These are phyloP conservation scores for Monocercomonoides exilis DNA, from an alignment of 78 protist species.

Conservation along the genomic window DNA sequence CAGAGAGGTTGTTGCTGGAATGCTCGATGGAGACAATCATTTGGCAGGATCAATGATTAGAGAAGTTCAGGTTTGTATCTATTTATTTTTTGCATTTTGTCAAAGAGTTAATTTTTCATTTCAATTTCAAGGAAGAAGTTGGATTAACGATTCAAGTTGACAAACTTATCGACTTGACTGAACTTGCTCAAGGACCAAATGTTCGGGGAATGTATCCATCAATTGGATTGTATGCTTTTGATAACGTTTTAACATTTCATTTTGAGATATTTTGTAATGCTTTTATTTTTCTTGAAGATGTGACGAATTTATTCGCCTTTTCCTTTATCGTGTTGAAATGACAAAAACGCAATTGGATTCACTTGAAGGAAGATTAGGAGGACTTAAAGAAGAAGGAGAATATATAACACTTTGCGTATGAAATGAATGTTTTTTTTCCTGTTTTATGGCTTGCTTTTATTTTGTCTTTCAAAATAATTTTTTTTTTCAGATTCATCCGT, in stretches of 20 bases:
- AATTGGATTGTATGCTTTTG: neutral
- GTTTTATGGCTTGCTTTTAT: no score
- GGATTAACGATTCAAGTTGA: neutral
- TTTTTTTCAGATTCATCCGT: neutral
- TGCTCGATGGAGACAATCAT: neutral
- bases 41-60: neutral
- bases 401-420: neutral
- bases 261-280: no score
- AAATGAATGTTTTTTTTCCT: neutral
- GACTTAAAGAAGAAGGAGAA: neutral
- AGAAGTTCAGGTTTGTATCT: neutral
- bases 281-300: no score
- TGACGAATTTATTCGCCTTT: neutral
- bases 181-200: neutral
- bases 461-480: no score
- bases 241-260: no score
- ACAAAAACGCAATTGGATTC: neutral
- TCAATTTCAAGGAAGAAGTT: neutral
- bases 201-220: neutral
- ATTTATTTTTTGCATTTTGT: no score
- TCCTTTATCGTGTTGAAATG: neutral
- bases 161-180: neutral
- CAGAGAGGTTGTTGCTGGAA: neutral
- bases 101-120: no score
- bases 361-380: neutral